Evolutionary conservation across 495 filamentous ascomycete species (phyloP).

Genomic region (Bombardia bombarda): DNA sequence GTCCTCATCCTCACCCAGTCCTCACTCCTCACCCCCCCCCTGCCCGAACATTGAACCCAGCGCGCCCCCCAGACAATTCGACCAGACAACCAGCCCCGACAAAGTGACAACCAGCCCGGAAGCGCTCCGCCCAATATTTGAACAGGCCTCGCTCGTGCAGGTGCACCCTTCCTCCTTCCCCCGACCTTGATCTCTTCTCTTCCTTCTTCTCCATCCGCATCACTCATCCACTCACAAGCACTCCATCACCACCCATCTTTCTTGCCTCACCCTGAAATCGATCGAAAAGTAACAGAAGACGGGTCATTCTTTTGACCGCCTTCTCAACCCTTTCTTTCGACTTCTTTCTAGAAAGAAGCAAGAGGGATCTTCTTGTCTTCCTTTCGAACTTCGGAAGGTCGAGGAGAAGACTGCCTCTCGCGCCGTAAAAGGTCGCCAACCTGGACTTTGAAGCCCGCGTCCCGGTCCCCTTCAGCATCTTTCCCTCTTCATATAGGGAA

Average conservation of each 20-base stretch:
- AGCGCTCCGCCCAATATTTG: conserved; percentile 25
- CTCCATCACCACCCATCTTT: conserved; percentile 10
- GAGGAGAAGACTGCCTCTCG: conserved; percentile 74
- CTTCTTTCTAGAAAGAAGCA: conserved; percentile 56
- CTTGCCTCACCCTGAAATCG: conserved; percentile 15
- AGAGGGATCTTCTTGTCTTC: conserved; percentile 90
- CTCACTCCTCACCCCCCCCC: conserved; percentile 3
- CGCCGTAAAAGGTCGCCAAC: conserved; percentile 74
- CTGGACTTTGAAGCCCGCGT: conserved; percentile 99
- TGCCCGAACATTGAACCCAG: no score
- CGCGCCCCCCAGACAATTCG: conserved; percentile 20
- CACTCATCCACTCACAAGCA: conserved; percentile 19
- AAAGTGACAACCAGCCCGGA: no score
- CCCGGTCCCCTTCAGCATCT: conserved; percentile 98
- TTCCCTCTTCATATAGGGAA: conserved; percentile 97
- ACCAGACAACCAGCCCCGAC: no score
- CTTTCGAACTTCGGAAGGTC: conserved; percentile 91
- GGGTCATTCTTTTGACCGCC: conserved; percentile 25
- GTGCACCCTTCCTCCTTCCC: conserved; percentile 12
- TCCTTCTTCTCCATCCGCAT: conserved; percentile 3
- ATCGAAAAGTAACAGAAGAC: conserved; percentile 29
- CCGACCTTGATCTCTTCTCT: conserved; percentile 20
- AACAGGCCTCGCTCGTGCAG: conserved; percentile 22
- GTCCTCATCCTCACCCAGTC: conserved; percentile 1
- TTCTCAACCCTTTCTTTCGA: conserved; percentile 31